Percentiles rank a stretch among this genome's conserved stretches.
These are phyloP conservation scores for Hordeum marinum DNA, from an alignment of 176 grass and related monocot genomes.

Conservation along the genomic window DNA sequence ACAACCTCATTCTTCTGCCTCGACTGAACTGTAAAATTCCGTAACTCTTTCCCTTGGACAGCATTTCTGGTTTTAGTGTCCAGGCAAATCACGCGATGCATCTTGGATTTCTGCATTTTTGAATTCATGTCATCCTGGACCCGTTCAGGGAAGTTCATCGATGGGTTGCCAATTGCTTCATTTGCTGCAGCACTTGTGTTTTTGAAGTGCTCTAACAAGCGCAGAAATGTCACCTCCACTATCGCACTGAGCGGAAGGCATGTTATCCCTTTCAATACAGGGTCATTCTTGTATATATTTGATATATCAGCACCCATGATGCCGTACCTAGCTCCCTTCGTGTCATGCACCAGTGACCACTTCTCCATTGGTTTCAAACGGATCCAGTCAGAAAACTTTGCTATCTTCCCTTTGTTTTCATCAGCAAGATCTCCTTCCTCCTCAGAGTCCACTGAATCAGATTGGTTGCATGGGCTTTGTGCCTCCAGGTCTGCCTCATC, in stretches of 20 bases:
- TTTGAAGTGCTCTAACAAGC: not conserved
- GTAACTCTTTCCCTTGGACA: not conserved
- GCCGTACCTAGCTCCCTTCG: constrained; percentile 2
- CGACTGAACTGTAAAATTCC: not conserved
- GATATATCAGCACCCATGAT: constrained; percentile 10
- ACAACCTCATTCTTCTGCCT: not conserved
- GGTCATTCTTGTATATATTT: not conserved
- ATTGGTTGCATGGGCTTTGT: not conserved
- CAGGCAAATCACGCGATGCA: not conserved
- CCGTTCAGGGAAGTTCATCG: constrained; percentile 1
- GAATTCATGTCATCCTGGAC: constrained; percentile 14
- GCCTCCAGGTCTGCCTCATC: no score
- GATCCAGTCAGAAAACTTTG: constrained; percentile 11
- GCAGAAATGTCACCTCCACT: constrained; percentile 4
- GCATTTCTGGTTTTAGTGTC: not conserved
- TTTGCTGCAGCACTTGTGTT: constrained; percentile 3
- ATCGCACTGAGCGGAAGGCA: constrained; percentile 21
- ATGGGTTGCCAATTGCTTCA: constrained; percentile 12
- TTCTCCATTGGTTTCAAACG: constrained; percentile 19
- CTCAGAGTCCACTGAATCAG: no score
- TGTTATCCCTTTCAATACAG: constrained; percentile 18
- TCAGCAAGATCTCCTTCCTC: not conserved
- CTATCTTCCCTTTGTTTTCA: not conserved
- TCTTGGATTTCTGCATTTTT: constrained; percentile 2
- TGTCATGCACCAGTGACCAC: constrained; percentile 23